Base-by-base conservation (phyloP, 2,329 filamentous ascomycete species). In the Trichoderma sp. region DNA sequence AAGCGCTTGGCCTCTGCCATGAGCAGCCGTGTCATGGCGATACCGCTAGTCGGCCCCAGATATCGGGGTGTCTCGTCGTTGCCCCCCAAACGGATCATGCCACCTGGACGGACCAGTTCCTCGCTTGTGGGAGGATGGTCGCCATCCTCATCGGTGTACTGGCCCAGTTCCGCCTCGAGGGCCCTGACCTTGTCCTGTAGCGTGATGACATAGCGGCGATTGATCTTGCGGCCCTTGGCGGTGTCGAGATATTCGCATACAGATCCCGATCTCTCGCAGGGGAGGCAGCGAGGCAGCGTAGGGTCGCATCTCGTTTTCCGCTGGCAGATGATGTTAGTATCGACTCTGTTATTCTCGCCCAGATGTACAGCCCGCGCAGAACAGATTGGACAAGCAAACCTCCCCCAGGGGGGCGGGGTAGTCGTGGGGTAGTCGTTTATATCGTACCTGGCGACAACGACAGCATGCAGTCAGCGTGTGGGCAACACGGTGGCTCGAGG, bases 1-100 rank as follows among this genome's bases (percentile, higher is more conserved):
- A 94, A 97, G 70, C 93, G 90, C 80, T 97, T 98, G 64, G 94
- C 94, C 79, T 97, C 89, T 77, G 97, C 94, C 91, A 99, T 97
- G 12, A 99, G 90, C 72, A 98, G 85, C 34, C 94, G 89, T 13
- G 94, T 97, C 83, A 98, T 97, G 75, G 93, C 92, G 74, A 97
- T 97, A 69, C 94, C 95, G 77, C 94, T 98, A 58, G 94, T 97
- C 3, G 95, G 92, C 0, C 95, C 95, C 3, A 99, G 83, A 76
- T 95, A 98, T 70, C 94, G 92, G 17, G 92, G 89, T 1, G 87
- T 90, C 79, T 97, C 94, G 77, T 97, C 93, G 67, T 90, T 89
- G 73, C 94, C 92, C 74, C 91, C 89, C 63, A 98, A 87, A 52
- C 90, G 90, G 73, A 98, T 92, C 72, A 94, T 87, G 29, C 93